Evolutionary conservation across 305 asterid species (phyloP), one percentile per base, ranked within the genome.

Genomic region (Petunia hybrid): DNA sequence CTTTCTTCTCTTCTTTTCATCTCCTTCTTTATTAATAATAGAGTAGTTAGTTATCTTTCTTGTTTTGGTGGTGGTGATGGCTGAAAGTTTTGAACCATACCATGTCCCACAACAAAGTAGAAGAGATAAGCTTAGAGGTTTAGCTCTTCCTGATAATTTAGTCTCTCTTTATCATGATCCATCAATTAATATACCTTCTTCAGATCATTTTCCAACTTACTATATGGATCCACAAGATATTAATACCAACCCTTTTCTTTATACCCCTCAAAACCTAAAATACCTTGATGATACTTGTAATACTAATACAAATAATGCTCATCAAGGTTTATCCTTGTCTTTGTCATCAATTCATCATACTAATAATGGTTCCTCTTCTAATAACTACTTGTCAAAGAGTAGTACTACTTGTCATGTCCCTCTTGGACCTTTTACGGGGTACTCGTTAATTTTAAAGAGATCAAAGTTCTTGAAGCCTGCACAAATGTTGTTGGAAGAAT

Each of bases 31-130:
- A 41, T 36, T 41, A 22, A 31, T 61, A n/a, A 81, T 7, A 80
- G 9, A 56, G 69, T 79, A 8, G 51, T 59, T 78, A 9, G 31
- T 70, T 81, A 79, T 75, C 82, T 79, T 76, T 77, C 10, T 81
- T 43, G 70, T 80, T 82, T 82, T 63, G 78, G 59, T 60, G 45
- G 68, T 57, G 63, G 80, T 64, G 62, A 94, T 94, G 98, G 97
- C 97, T 61, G 97, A 94, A 69, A 90, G 93, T 84, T 91, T 88
- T 82, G 96, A 88, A 61, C 88, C 92, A 7, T 92, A 87, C 80
- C 98, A 94, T 85, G 97, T 94, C 86, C 98, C 98, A 66, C 98
- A 94, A 57, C 97, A 92, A 74, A 92, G 94, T 88, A 81, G 98
- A 87, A 87, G 98, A 83, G 97, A 94, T 87, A 94, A 92, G 90